Base-by-base conservation (phyloP, 768 basidiomycete genomes). In the Kondoa malvinella region DNA sequence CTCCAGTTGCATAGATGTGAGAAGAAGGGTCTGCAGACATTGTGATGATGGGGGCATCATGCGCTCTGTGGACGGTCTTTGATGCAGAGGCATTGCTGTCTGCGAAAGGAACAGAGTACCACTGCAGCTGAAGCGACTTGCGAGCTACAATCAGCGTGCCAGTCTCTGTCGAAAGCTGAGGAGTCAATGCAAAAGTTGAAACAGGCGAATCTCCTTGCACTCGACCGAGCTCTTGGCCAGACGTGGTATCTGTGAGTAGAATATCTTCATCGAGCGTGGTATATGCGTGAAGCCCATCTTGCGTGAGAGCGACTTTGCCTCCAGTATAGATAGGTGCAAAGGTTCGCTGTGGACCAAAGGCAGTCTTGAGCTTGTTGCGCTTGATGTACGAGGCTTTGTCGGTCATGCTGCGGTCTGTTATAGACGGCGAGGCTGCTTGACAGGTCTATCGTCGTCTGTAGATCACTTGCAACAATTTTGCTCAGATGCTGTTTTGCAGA, bases 41-140 rank as follows among this genome's bases (percentile, higher is more conserved):
- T 66, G 92, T 87, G 74, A 96, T 90, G 59, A 97, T 87, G 15
- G 95, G 94, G 2, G 92, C 87, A 65, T 92, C 88, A 73, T 99
- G 95, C 2, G 92, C 89, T 70, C 84, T 86, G 2, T 89, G 80
- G 59, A 92, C 80, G 63, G 86, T 82, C 62, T 70, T 66, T 67
- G 72, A 57, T 30, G 57, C 29, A 8, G 8, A 8, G 8, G 40
- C 40, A 50, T 50, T 50, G 40, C 12, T 50, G 3, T 63, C 30
- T 14, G 4, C 63, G 1, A 66, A 70, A 1, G 91, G 89, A 17
- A 96, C 79, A 56, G 88, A 86, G 74, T 88, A 97, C 70, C 92
- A 82, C 56, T 87, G 85, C 31, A 99, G 82, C 12, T 87, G 83
- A 29, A 88, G 82, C 0, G 89, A 86, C 1, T 86, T 82, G 17